Evolutionary conservation across 2,329 filamentous ascomycete species (phyloP).

Genomic region (Stemphylium beticola): DNA sequence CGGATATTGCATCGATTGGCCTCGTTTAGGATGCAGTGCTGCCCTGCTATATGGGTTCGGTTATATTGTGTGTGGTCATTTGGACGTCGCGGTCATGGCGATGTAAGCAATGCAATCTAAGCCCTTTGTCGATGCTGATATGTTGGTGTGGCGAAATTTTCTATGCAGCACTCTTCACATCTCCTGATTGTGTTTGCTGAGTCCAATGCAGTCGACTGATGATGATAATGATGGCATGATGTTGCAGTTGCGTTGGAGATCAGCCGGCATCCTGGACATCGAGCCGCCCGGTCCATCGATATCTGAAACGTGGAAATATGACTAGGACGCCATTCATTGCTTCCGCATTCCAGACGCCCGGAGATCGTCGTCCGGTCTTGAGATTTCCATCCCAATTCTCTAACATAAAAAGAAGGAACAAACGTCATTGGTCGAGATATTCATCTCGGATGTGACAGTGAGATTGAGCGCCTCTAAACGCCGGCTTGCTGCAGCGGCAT

Average conservation of each 20-base stretch:
- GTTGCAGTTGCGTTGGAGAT: slow-evolving; percentile 4
- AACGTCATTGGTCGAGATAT: slow-evolving; percentile 12
- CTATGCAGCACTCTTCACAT: not conserved
- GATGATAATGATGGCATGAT: not conserved
- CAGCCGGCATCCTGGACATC: slow-evolving; percentile 11
- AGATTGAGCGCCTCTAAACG: slow-evolving; percentile 11
- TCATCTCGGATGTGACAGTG: not conserved
- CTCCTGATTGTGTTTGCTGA: not conserved
- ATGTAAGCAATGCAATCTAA: not conserved
- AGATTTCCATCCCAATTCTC: not conserved
- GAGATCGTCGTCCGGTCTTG: not conserved
- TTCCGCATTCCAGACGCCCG: not conserved
- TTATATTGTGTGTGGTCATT: slow-evolving; percentile 7
- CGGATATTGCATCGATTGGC: slow-evolving; percentile 25
- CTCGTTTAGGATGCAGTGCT: slow-evolving; percentile 20
- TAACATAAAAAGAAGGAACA: not conserved
- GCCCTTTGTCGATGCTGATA: not conserved
- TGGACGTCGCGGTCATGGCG: not conserved
- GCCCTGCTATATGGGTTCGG: slow-evolving; percentile 15
- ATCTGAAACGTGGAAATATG: slow-evolving; percentile 18
- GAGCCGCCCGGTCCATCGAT: not conserved
- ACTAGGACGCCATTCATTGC: not conserved
- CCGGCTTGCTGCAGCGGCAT: not conserved
- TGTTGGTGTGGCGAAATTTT: not conserved
- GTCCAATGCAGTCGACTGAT: not conserved